Evolutionary conservation across 768 basidiomycete species (phyloP).

Genomic region (Solioccasus polychromus): DNA sequence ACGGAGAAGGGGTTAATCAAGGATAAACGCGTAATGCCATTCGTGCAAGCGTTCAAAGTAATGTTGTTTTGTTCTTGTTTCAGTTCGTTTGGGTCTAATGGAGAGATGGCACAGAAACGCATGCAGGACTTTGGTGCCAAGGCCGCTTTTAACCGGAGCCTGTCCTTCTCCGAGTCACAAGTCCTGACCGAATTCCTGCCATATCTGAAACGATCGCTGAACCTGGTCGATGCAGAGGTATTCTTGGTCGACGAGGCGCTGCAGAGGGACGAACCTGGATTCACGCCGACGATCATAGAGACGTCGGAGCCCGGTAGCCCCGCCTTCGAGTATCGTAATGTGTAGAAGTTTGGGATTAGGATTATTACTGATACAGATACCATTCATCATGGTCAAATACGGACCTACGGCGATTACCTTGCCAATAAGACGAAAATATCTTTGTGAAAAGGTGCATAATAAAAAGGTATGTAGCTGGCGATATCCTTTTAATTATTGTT

Average conservation of each 20-base stretch:
- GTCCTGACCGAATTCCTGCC: constrained; percentile 69
- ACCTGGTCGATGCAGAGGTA: constrained; percentile 68
- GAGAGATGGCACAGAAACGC: constrained; percentile 56
- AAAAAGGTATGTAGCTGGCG: no score
- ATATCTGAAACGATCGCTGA: constrained; percentile 78
- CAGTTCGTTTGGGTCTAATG: constrained; percentile 1
- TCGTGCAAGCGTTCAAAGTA: constrained; percentile 92
- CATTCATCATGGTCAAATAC: no score
- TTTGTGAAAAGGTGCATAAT: no score
- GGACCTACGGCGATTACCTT: no score
- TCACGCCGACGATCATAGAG: constrained; percentile 69
- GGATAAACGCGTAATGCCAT: constrained; percentile 96
- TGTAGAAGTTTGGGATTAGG: constrained; percentile 34
- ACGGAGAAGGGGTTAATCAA: constrained; percentile 78
- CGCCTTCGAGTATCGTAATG: constrained; percentile 85
- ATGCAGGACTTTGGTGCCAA: constrained; percentile 72
- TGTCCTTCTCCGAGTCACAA: constrained; percentile 80
- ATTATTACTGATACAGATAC: no score
- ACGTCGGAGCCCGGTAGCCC: constrained; percentile 86
- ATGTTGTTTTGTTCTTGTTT: constrained; percentile 10
- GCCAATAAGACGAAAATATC: no score
- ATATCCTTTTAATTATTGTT: no score
- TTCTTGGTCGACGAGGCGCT: constrained; percentile 66
- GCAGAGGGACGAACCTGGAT: constrained; percentile 53
- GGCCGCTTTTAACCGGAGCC: constrained; percentile 75